phyloP scores from a whole-genome alignment of 805 yeast genomes.

The Candida methanosorbosa region DNA sequence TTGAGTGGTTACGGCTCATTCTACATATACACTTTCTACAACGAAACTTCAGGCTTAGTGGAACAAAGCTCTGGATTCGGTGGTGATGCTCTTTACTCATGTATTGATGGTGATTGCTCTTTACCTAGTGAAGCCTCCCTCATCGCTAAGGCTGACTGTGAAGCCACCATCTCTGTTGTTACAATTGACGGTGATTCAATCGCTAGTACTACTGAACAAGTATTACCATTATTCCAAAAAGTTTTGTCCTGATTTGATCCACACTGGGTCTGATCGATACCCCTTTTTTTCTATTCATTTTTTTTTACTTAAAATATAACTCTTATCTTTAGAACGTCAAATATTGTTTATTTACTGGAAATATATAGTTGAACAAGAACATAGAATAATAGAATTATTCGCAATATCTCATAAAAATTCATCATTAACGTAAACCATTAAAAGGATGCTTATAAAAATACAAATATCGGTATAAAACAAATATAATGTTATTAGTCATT shows the following conservation, averaged over 20 bases:
- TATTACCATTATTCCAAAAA: constrained; percentile 7
- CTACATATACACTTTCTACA: constrained; percentile 21
- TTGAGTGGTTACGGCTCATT: constrained; percentile 30
- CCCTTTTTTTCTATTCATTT: too few relatives aligned
- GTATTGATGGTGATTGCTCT: constrained; percentile 33
- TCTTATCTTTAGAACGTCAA: too few relatives aligned
- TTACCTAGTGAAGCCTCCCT: constrained; percentile 35
- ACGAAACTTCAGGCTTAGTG: constrained; percentile 28
- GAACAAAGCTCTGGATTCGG: constrained; percentile 11
- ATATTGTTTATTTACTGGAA: too few relatives aligned
- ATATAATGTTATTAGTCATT: background rate
- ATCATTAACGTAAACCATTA: too few relatives aligned
- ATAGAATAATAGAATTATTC: too few relatives aligned
- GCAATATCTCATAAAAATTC: too few relatives aligned
- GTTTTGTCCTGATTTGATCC: too few relatives aligned
- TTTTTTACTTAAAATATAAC: too few relatives aligned
- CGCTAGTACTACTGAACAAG: constrained; percentile 3
- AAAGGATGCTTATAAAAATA: too few relatives aligned
- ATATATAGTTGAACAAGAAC: too few relatives aligned
- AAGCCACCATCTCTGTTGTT: constrained; percentile 36
- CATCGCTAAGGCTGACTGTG: constrained; percentile 24
- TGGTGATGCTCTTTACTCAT: constrained; percentile 15
- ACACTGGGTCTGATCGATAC: too few relatives aligned
- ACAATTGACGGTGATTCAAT: constrained; percentile 37
- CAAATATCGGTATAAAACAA: too few relatives aligned